phyloP scores from a whole-genome alignment of 148 eudicot species.

The Chenopodium berlandieri region DNA sequence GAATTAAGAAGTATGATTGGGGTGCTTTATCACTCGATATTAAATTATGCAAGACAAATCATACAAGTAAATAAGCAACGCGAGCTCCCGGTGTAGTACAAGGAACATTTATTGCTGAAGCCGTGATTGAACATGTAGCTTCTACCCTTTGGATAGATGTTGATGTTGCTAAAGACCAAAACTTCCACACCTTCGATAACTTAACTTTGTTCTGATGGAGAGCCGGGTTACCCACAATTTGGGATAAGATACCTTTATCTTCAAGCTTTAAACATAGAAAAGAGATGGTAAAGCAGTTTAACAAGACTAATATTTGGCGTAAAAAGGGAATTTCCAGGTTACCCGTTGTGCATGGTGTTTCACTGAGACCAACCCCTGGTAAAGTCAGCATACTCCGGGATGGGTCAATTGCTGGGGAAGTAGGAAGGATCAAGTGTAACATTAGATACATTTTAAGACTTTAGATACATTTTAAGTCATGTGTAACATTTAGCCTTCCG shows the following conservation, averaged over 20 bases:
- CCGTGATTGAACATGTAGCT: slow-evolving; percentile 80
- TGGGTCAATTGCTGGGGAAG: slow-evolving; percentile 85
- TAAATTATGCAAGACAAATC: slow-evolving; percentile 85
- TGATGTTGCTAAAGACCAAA: slow-evolving; percentile 55
- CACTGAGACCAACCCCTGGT: slow-evolving; percentile 60
- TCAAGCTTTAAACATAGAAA: slow-evolving; percentile 46
- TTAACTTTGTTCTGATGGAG: slow-evolving; percentile 55
- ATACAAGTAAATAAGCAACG: slow-evolving; percentile 69
- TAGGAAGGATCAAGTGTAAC: slow-evolving; percentile 93
- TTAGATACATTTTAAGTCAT: not conserved
- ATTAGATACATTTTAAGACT: no score
- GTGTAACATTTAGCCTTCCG: not conserved
- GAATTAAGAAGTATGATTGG: slow-evolving; percentile 75
- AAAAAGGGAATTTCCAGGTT: slow-evolving; percentile 83
- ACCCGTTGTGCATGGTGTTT: slow-evolving; percentile 56
- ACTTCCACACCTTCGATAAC: slow-evolving; percentile 65
- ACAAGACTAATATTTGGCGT: slow-evolving; percentile 47
- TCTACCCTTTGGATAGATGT: slow-evolving; percentile 56
- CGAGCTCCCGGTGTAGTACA: slow-evolving; percentile 84
- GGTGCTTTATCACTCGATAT: slow-evolving; percentile 78
- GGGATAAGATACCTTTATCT: slow-evolving; percentile 57
- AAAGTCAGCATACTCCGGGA: slow-evolving; percentile 81
- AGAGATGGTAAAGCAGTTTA: slow-evolving; percentile 40
- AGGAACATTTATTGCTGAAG: slow-evolving; percentile 80
- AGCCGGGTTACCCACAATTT: slow-evolving; percentile 58